Base-by-base conservation (phyloP, 305 asterid species). In the Fraxinus baroniana region DNA sequence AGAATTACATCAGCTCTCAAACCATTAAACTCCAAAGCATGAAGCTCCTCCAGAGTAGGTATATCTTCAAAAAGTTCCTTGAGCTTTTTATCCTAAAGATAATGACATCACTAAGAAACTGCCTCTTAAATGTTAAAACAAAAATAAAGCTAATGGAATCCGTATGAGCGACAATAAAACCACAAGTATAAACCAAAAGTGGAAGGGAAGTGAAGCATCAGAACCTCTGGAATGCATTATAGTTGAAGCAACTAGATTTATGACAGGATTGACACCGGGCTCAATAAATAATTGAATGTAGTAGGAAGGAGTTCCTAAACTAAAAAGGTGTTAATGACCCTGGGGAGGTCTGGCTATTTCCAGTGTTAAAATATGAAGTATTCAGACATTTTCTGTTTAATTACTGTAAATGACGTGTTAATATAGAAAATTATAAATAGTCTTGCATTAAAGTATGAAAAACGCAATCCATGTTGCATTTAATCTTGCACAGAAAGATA, bases 11-110 rank as follows among this genome's bases (percentile, higher is more conserved):
- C 98, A 80, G 95, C 90, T 87, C 91, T 87, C 86, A 93, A 83
- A 81, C 94, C 98, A 84, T 93, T 94, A 80, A 87, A 90, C 88
- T 91, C 99, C 93, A 92, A 81, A 77, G 88, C 89, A 83, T 87
- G 93, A 87, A 94, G 94, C 90, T 96, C 97, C 85, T 92, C 99
- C 80, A 94, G 82, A 37, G 97, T 85, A 84, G 99, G 99, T 83
- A 96, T 84, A 83, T 90, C 94, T 81, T 91, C 98, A 90, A 88
- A 93, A 76, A 85, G 89, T 62, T 93, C 99, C 88, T 90, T 94
- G 83, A 96, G 91, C 90, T 90, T 92, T 90, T 89, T 94, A 86
- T 96, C 99, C 99, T 96, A 92, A n/a, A 79, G 77, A 75, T 39
- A 32, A 72, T 46, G 60, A 83, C 39, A 81, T 20, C 57, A 57